Base-by-base conservation (phyloP, 2,329 filamentous ascomycete genomes). In the Ramularia endophylla region DNA sequence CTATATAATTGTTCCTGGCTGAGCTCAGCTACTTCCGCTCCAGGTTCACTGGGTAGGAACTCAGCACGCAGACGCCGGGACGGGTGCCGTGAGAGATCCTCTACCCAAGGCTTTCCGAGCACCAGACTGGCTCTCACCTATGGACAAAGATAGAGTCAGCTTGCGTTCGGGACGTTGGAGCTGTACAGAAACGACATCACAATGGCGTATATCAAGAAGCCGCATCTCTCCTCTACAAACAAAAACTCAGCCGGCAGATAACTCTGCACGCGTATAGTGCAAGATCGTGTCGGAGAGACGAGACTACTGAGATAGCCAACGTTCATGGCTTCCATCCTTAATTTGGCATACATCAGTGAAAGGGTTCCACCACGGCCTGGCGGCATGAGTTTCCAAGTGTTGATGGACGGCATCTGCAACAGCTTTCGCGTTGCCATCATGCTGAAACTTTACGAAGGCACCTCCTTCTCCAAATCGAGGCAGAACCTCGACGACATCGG, bases 341-440 rank as follows among this genome's bases (percentile, higher is more conserved):
- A n/a, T n/a, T n/a, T n/a, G n/a, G n/a, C n/a, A 75, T 42, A 94
- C 81, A 11, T 75, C 68, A 16, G 78, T 74, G 50, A 95, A 82
- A 0, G 88, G 88, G 53, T 83, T 94, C 70, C 92, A 95, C 85
- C 89, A 94, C 2, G 90, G 89, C 46, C 81, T 86, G 27, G 94
- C 77, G 0, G 83, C 83, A 12, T 81, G 74, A 45, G 87, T 71
- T 42, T 75, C 68, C 1, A 97, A 70, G 49, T 83, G 74, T 22
- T 77, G 67, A 17, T 74, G 68, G 3, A 95, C 67, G 2, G 70
- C 71, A 15, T 69, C 71, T 65, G 82, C 80, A 11, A 87, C 70
- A 19, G 80, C 74, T 15, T 69, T 66, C 2, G 72, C 61, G 41
- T 70, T 54, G 55, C 34, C 66, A 60, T 72, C 69, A 51, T 77